A percentile compares a stretch with the other conserved stretches of the same genome.
Evolutionary conservation across 2,329 filamentous ascomycete species (phyloP).

Genomic region (Beauveria australis): DNA sequence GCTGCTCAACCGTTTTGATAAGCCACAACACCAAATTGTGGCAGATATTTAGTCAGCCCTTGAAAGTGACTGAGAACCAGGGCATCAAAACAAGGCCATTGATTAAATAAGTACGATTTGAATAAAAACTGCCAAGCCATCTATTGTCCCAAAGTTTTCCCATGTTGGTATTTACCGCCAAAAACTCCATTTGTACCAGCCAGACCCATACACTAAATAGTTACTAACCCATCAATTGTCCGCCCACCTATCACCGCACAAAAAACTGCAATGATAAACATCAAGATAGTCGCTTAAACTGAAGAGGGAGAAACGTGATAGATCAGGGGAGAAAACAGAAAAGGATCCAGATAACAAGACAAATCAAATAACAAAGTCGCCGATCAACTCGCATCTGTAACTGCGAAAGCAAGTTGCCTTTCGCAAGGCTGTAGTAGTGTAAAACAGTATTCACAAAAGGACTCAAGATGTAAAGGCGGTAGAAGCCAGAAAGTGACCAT

Average conservation of each 20-base stretch:
- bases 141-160: constrained; percentile 1
- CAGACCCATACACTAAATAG: not conserved
- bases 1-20: too few species aligned
- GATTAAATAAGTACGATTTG: too few species aligned
- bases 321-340: not conserved
- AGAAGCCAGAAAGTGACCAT: not conserved
- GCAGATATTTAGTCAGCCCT: too few species aligned
- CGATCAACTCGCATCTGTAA: not conserved
- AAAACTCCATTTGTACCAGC: constrained; percentile 1
- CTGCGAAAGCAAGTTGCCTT: not conserved
- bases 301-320: not conserved
- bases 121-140: not conserved
- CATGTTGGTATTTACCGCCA: not conserved
- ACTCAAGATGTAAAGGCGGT: not conserved
- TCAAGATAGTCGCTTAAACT: not conserved
- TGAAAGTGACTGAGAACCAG: too few species aligned
- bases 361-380: not conserved
- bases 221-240: not conserved
- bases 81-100: too few species aligned
- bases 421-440: constrained; percentile 5
- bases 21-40: too few species aligned
- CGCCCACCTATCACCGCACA: not conserved
- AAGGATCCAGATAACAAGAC: not conserved
- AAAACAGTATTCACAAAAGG: not conserved
- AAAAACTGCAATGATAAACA: not conserved